Evolutionary conservation across 2,329 filamentous ascomycete species (phyloP).

Genomic region (Pyrenophora tritici-repentis): DNA sequence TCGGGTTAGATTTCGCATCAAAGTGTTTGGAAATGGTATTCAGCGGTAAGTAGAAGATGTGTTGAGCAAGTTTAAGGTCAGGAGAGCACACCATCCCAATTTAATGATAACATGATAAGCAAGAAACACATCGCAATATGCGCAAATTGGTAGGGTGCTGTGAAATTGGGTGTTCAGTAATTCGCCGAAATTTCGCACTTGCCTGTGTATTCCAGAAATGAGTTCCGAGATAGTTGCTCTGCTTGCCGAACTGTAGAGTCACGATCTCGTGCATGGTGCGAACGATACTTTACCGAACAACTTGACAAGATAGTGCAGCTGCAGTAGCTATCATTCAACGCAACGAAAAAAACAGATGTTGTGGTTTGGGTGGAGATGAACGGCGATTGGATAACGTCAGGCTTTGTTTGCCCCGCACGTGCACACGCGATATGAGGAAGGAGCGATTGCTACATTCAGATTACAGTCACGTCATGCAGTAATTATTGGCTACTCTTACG

Average conservation of each 20-base stretch:
- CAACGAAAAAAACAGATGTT: not conserved
- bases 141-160: not conserved
- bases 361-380: not conserved
- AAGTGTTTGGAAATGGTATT: not conserved
- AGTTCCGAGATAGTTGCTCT: constrained; percentile 89
- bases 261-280: constrained; percentile 86
- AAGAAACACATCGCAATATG: not conserved
- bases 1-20: not conserved
- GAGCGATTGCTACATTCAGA: not conserved
- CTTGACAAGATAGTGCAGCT: not conserved
- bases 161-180: not conserved
- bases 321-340: not conserved
- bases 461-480: not conserved
- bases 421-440: constrained; percentile 24
- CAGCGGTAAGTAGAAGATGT: not conserved
- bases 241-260: constrained; percentile 89
- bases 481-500: no score
- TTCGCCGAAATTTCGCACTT: constrained; percentile 18
- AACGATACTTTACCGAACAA: not conserved
- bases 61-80: no score
- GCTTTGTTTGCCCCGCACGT: constrained; percentile 30
- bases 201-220: constrained; percentile 98
- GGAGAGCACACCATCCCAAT: not conserved
- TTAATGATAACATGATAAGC: not conserved
- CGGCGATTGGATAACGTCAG: constrained; percentile 13